Base-by-base conservation (phyloP, 2,329 filamentous ascomycete species). In the Scortechinia acanthostroma region DNA sequence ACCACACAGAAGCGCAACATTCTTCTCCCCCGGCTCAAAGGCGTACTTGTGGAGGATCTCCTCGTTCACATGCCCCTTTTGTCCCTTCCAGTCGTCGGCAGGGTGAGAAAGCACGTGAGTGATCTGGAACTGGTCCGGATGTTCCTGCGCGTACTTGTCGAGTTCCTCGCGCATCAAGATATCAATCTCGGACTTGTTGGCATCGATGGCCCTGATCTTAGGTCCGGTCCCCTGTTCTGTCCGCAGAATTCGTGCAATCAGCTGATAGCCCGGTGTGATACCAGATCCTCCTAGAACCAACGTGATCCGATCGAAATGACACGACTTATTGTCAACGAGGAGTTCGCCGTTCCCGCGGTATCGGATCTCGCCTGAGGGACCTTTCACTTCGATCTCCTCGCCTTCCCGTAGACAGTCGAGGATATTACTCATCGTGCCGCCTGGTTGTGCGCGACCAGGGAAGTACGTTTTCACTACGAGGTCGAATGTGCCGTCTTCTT, bases 251-350 rank as follows among this genome's bases (percentile, higher is more conserved):
- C 83, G 77, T 50, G 88, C 88, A 52, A 81, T 74, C 42, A 98
- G 82, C 74, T 98, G 93, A 76, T 88, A 97, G 91, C 97, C 96
- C 54, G 93, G 93, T 10, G 93, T 93, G 65, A 98, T 95, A 49
- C 93, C 93, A 4, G 93, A 96, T 52, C 93, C 93, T 56, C 93
- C 93, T n/a, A 91, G 89, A 51, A 98, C 78, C 52, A 91, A 74
- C 30, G 80, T 84, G 56, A 94, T 80, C n/a, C 61, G 64, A 17
- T 58, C 56, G 51, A 76, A 76, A 2, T 49, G 56, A 20, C 57
- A 55, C 20, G 65, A 50, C 21, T 66, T 60, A 21, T 60, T 59
- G 16, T 68, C 64, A 44, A 77, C 67, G 20, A 51, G 50, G 55
- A 77, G 76, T 2, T 54, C 49, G 3, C 72, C 70, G 43, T 68